Conservation (phyloP, 345 rosid species). For the Murraya paniculata region DNA sequence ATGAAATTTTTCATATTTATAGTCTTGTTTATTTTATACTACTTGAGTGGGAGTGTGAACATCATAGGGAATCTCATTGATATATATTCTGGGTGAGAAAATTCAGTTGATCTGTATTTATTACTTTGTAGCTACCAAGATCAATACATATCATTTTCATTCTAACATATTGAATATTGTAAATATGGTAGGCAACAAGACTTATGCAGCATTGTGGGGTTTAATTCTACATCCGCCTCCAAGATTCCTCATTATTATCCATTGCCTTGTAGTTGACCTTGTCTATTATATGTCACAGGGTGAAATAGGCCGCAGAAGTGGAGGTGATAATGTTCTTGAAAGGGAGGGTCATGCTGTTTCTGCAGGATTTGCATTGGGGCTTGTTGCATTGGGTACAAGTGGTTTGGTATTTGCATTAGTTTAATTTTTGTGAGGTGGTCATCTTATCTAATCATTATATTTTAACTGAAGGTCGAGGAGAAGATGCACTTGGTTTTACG, state of each 20-base stretch:
- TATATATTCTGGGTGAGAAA: neutral
- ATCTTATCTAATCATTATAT: conserved; percentile 9
- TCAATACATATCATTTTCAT: neutral
- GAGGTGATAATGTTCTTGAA: conserved; percentile 98
- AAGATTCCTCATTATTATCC: conserved; percentile 16
- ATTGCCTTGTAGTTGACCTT: conserved; percentile 19
- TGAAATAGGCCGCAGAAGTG: conserved; percentile 97
- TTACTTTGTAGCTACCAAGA: neutral
- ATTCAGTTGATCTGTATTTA: neutral
- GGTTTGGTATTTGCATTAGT: conserved; percentile 12
- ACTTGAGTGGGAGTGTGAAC: neutral
- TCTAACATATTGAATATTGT: neutral
- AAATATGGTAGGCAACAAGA: neutral
- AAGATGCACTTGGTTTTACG: conserved; percentile 68
- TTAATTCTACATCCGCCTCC: conserved; percentile 7
- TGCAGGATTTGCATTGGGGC: conserved; percentile 98
- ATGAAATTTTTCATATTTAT: neutral
- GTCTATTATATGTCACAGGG: conserved; percentile 46
- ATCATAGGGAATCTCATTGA: neutral
- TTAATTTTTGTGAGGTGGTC: neutral
- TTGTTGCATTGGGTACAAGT: conserved; percentile 84
- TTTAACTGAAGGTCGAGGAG: conserved; percentile 79
- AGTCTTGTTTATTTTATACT: neutral
- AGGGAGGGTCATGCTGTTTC: conserved; percentile 99
- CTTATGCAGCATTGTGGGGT: neutral